Base-by-base conservation (phyloP, 805 yeast genomes). In the Nakazawaea ambrosiae region DNA sequence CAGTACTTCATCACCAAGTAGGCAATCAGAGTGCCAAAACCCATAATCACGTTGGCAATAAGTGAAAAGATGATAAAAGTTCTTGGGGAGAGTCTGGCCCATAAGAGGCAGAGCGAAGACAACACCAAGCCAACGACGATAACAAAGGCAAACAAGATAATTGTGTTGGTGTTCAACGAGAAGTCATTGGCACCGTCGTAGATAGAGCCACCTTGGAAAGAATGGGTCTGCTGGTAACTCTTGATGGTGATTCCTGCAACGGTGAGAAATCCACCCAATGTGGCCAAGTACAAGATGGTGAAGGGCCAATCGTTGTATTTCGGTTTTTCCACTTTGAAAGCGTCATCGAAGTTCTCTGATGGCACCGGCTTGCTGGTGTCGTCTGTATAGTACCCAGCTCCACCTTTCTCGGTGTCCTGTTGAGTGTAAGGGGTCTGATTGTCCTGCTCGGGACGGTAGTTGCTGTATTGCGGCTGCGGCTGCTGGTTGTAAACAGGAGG, bases 21-120 rank as follows among this genome's bases (percentile, higher is more conserved):
- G 58, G 75, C 80, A 47, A 88, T 78, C 4, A 87, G 75, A 5
- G 94, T 78, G 14, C 83, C 95, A 20, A 86, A 49, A 3, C 90
- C 86, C 40, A 84, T 57, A 2, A 77, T 48, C 10, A 85, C 66
- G 51, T 85, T 85, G 33, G 79, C 59, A 23, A 83, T 64, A 45
- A 87, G 70, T 2, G 94, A 84, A 19, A 76, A 57, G 38, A 71
- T 69, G 47, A 87, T 83, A 56, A 87, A 87, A 38, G 68, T 60
- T 36, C 68, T 63, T 7, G 96, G 86, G 32, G 71, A 73, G 43
- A 70, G 43, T 47, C 88, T 63, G 4, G 95, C 94, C 42, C 74
- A 59, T 1, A 68, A 43, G 35, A 83, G 66, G 29, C 86, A 77
- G 3, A 66, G 44, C 2, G 66, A 36, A 0, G 95, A 73, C 20